A percentile compares a stretch with the other conserved stretches of the same genome.
Conservation (phyloP, 2,329 filamentous ascomycete genomes). For the Fusarium stilboides region DNA sequence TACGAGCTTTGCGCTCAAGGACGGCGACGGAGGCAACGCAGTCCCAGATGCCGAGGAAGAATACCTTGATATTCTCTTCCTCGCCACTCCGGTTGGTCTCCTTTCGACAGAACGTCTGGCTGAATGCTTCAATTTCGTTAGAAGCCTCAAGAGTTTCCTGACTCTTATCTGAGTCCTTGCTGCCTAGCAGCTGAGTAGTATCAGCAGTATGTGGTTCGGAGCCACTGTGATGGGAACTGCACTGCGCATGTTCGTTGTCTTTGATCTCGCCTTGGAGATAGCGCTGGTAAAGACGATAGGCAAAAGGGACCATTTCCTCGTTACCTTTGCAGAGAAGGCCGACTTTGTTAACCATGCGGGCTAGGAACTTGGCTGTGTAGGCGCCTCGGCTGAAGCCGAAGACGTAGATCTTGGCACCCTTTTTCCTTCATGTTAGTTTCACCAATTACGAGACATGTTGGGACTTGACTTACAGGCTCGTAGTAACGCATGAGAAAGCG, state of each 20-base stretch:
- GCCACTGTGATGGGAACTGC: conserved; percentile 8
- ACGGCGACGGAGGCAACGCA: conserved; percentile 67
- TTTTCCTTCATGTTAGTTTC: not conserved
- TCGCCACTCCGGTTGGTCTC: conserved; percentile 38
- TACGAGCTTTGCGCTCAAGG: conserved; percentile 56
- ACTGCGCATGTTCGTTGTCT: conserved; percentile 49
- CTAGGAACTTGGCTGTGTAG: conserved; percentile 67
- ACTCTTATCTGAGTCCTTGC: conserved; percentile 43
- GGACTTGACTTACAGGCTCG: conserved; percentile 51
- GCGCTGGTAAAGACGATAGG: conserved; percentile 61
- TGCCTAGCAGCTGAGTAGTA: conserved; percentile 36
- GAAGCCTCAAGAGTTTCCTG: conserved; percentile 44
- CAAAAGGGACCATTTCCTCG: conserved; percentile 69
- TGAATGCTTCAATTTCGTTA: conserved; percentile 62
- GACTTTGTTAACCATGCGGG: conserved; percentile 65
- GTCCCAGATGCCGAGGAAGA: conserved; percentile 71
- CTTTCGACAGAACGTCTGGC: conserved; percentile 63
- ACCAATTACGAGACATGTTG: fast-evolving
- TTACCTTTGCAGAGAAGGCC: conserved; percentile 67
- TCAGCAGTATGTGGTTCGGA: conserved; percentile 6
- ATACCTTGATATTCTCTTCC: conserved; percentile 61
- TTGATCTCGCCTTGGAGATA: conserved; percentile 58
- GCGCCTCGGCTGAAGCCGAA: conserved; percentile 69
- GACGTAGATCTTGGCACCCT: conserved; percentile 67
- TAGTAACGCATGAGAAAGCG: conserved; percentile 70